These are phyloP conservation scores for Cytauxzoon felis DNA, from an alignment of 169 alveolate genomes.

Conservation along the genomic window DNA sequence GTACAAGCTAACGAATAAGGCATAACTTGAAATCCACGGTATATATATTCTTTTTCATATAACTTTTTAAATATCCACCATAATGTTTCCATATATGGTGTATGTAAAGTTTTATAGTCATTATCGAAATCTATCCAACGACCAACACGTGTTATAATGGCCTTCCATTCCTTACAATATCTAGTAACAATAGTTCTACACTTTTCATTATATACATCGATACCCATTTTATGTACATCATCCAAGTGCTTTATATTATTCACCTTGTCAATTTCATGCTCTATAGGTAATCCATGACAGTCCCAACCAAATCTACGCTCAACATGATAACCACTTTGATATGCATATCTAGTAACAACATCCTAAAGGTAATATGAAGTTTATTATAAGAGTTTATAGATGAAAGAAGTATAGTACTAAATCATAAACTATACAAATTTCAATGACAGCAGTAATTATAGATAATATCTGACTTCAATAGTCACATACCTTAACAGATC, in stretches of 20 bases:
- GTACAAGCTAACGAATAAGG: conserved; percentile 96
- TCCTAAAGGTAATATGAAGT: conserved; percentile 75
- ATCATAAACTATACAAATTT: neutral
- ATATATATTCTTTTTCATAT: conserved; percentile 88
- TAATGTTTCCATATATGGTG: conserved; percentile 95
- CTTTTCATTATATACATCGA: conserved; percentile 70
- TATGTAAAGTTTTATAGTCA: conserved; percentile 98
- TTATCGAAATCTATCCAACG: conserved; percentile 98
- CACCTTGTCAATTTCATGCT: conserved; percentile 93
- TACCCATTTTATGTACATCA: conserved; percentile 89
- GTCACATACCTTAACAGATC: conserved; percentile 88
- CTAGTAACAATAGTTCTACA: conserved; percentile 91
- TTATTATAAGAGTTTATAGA: neutral
- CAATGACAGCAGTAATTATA: neutral
- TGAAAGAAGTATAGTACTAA: no score
- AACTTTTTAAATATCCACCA: conserved; percentile 91
- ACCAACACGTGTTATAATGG: conserved; percentile 90
- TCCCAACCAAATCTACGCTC: conserved; percentile 99
- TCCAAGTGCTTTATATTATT: conserved; percentile 84
- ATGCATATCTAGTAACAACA: conserved; percentile 96
- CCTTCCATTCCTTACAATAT: conserved; percentile 91
- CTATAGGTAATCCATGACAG: conserved; percentile 99
- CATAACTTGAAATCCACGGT: conserved; percentile 96
- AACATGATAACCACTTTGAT: conserved; percentile 92
- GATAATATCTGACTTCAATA: neutral